Conservation (phyloP, 2,329 filamentous ascomycete species). For the Fusarium incarnatum region DNA sequence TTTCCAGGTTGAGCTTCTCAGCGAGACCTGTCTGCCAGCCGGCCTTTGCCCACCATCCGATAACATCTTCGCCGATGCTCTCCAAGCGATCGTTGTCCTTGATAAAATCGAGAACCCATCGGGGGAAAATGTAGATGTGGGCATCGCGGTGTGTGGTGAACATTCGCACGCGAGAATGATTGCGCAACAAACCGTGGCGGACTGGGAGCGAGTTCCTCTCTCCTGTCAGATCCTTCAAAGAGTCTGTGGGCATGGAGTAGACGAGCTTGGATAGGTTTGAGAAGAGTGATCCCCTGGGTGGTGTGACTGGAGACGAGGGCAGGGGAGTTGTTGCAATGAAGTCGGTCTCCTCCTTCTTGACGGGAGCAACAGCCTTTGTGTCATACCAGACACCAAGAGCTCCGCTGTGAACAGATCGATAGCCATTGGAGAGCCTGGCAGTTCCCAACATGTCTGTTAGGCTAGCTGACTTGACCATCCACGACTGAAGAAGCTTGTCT, state of each 20-base stretch:
- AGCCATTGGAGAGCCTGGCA: conserved; percentile 52
- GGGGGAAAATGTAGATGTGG: conserved; percentile 93
- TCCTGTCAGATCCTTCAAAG: conserved; percentile 84
- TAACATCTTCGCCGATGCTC: conserved; percentile 88
- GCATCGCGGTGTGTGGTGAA: conserved; percentile 88
- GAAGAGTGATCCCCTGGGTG: conserved; percentile 70
- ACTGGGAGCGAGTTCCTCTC: conserved; percentile 78
- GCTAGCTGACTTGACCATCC: conserved; percentile 86
- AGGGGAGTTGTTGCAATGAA: conserved; percentile 85
- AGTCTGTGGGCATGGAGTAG: conserved; percentile 89
- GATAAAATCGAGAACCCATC: conserved; percentile 89
- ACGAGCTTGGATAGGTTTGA: conserved; percentile 80
- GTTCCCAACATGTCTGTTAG: conserved; percentile 71
- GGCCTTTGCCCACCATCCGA: conserved; percentile 96
- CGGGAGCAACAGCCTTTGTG: conserved; percentile 77
- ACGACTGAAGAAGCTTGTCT: conserved; percentile 85
- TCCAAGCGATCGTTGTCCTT: conserved; percentile 83
- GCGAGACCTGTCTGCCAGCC: conserved; percentile 87
- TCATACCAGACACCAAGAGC: conserved; percentile 93
- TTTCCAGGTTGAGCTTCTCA: conserved; percentile 78
- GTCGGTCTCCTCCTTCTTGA: conserved; percentile 93
- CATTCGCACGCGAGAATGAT: conserved; percentile 81
- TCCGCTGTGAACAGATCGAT: conserved; percentile 68
- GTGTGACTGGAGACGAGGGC: conserved; percentile 60
- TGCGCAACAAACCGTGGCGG: conserved; percentile 79